These are phyloP conservation scores for Colletotrichum incanum DNA, from an alignment of 2,329 filamentous ascomycete genomes.

Conservation along the genomic window DNA sequence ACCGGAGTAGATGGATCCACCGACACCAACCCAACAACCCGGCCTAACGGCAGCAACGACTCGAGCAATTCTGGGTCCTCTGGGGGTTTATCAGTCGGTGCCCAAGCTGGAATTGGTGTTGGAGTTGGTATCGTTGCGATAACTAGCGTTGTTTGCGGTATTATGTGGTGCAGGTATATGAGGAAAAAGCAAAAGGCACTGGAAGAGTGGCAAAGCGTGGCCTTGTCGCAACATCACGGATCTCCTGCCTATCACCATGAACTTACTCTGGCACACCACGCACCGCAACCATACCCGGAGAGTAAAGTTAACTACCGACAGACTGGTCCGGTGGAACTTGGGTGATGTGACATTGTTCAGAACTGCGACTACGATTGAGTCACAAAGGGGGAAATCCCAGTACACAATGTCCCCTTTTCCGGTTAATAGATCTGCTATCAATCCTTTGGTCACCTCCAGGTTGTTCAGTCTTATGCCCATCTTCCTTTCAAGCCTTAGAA, in stretches of 20 bases:
- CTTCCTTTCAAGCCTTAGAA: too few relatives aligned
- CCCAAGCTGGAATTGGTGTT: slow-evolving; percentile 26
- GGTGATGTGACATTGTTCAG: not conserved
- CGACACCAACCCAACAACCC: not conserved
- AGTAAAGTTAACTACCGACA: not conserved
- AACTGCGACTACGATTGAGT: too few relatives aligned
- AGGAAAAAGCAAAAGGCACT: slow-evolving; percentile 7
- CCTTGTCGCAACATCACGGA: not conserved
- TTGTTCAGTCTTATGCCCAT: too few relatives aligned
- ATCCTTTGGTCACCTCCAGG: too few relatives aligned
- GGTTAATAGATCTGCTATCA: too few relatives aligned
- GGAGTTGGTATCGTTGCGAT: slow-evolving; percentile 3
- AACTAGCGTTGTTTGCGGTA: slow-evolving; percentile 14
- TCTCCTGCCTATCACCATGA: not conserved
- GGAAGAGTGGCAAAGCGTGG: not conserved
- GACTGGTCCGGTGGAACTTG: not conserved
- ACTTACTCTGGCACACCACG: not conserved
- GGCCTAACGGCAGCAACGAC: not conserved
- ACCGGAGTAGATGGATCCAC: not conserved
- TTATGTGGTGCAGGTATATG: slow-evolving; percentile 22
- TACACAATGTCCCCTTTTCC: too few relatives aligned
- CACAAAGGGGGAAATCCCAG: too few relatives aligned
- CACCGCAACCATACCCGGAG: not conserved
- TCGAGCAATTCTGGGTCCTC: not conserved
- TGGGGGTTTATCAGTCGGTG: not conserved